Evolutionary conservation across 371 early-diverging fungal species (phyloP), one percentile per base, ranked within the genome.

Genomic region (Parasitella parasitica): DNA sequence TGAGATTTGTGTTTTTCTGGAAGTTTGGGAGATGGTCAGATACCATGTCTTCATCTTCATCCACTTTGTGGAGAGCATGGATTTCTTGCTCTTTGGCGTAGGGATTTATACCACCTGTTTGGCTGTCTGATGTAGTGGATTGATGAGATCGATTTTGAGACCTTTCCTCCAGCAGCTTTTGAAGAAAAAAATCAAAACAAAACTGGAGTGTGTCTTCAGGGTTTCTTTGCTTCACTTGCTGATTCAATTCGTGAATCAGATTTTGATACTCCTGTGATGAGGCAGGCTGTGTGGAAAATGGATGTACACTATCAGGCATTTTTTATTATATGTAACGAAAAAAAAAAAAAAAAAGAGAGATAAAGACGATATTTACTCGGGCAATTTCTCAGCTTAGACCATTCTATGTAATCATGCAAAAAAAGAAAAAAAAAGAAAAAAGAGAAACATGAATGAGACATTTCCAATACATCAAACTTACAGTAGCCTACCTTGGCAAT

Each of bases 151-250:
- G 30, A 54, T 65, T 36, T 24, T 66, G 49, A 15, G 68, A 64
- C 36, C 90, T 85, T 64, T 91, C 89, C 58, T 86, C 76, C 13
- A 80, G 73, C 22, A 90, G 75, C 66, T 84, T 84, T 48, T 78
- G 71, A 63, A 86, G 77, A 72, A 96, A 96, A 71, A 89, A 92
- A 57, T 88, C 81, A 54, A 91, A 87, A 72, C 94, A 94, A 74
- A 92, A 94, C 79, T 93, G 92, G 69, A 89, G 82, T 37, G 91
- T 79, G 74, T 96, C 94, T 34, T 86, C 75, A 11, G 96, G 76
- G 22, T 76, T 60, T 16, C 54, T 41, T 41, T 55, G 36, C 15
- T 52, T 46, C 5, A 74, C 59, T 28, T 59, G 49, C 38, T 59
- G 35, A 32, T 69, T 71, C 36, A 74, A 48, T 38, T 74, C 71